phyloP scores from a whole-genome alignment of 1,284 basidiomycete genomes.

The Cerioporus squamosus region DNA sequence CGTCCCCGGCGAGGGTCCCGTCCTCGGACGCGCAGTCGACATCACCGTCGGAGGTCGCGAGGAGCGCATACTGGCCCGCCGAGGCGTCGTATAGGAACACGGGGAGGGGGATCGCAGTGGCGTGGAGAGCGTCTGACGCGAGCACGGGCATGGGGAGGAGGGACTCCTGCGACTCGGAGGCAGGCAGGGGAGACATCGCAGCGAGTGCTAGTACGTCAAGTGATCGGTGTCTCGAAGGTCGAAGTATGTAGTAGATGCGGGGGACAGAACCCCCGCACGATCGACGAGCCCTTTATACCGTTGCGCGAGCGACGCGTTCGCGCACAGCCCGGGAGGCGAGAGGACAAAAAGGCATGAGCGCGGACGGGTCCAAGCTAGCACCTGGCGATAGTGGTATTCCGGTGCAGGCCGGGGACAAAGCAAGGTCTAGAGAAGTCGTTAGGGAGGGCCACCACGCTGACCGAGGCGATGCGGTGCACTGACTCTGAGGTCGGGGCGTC shows the following conservation, averaged over 20 bases:
- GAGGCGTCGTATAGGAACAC: not conserved
- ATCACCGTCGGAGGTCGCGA: not conserved
- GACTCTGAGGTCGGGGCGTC: too few relatives aligned
- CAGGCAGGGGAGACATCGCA: not conserved
- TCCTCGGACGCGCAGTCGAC: not conserved
- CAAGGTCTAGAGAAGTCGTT: not conserved
- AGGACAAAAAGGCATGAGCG: not conserved
- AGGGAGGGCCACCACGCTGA: not conserved
- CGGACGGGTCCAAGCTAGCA: not conserved
- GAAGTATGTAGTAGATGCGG: too few relatives aligned
- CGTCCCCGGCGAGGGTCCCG: not conserved
- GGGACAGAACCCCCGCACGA: too few relatives aligned
- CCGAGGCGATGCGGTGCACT: not conserved
- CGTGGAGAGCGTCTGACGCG: not conserved
- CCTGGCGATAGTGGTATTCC: too few relatives aligned
- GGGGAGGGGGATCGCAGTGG: not conserved
- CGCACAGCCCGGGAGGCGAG: too few relatives aligned
- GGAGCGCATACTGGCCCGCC: not conserved
- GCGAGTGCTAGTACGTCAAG: too few relatives aligned
- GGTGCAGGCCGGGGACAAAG: not conserved
- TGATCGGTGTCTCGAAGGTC: too few relatives aligned
- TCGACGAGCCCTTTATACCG: too few relatives aligned
- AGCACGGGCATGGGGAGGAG: not conserved
- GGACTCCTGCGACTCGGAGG: not conserved
- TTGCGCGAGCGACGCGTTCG: too few relatives aligned